A percentile compares a stretch with the other conserved stretches of the same genome.
These are phyloP conservation scores for Salix udensis DNA, from an alignment of 345 rosid genomes.

Conservation along the genomic window DNA sequence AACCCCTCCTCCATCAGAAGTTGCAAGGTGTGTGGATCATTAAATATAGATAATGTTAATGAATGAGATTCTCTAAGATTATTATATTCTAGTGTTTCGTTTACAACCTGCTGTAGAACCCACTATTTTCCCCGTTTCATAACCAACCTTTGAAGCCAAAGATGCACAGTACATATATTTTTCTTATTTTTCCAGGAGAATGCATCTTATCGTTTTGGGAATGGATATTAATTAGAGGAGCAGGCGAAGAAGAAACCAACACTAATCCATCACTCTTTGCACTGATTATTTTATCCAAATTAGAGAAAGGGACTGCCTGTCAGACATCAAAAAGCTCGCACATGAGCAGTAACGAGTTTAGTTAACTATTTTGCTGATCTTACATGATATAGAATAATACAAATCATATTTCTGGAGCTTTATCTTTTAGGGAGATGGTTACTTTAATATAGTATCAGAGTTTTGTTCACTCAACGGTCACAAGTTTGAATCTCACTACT, in stretches of 20 bases:
- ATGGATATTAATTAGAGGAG: not conserved
- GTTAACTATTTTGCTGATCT: too few species aligned
- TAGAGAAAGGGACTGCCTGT: not conserved
- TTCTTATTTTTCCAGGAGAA: not conserved
- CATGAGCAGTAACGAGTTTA: not conserved
- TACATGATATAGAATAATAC: too few species aligned
- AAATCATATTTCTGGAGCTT: accelerated
- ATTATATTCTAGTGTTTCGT: too few species aligned
- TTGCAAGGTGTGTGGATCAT: conserved; percentile 11
- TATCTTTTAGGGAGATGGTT: too few species aligned
- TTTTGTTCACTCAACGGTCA: accelerated
- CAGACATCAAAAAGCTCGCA: not conserved
- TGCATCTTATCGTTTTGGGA: not conserved
- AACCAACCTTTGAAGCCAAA: not conserved
- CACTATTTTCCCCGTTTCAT: not conserved
- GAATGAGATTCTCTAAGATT: not conserved
- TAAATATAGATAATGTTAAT: not conserved
- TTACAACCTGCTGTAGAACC: not conserved
- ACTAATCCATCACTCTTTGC: not conserved
- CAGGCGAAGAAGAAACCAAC: not conserved
- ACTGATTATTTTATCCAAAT: not conserved
- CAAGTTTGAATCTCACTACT: too few species aligned
- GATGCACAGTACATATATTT: not conserved
- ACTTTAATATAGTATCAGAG: too few species aligned
- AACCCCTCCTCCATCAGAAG: not conserved